Conservation (phyloP, 73 alveolate species). For the Breviolum minutum region DNA sequence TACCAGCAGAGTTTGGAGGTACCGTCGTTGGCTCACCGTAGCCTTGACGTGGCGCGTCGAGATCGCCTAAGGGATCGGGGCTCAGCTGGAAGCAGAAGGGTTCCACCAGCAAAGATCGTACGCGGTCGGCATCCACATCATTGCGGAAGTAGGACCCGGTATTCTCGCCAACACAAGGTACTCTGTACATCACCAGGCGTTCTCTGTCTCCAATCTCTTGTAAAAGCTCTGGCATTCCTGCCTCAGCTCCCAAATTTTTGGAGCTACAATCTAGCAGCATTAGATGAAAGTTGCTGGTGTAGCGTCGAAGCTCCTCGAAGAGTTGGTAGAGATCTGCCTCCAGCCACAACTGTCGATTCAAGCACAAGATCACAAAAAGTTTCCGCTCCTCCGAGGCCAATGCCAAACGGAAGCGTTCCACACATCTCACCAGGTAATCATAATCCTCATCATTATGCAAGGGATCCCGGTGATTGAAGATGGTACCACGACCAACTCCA, state of each 20-base stretch:
- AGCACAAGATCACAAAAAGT: constrained; percentile 63
- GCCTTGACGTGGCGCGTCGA: not conserved
- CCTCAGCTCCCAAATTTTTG: constrained; percentile 31
- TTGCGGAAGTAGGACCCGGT: constrained; percentile 81
- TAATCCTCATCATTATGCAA: constrained; percentile 36
- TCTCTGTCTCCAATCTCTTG: not conserved
- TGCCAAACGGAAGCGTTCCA: constrained; percentile 57
- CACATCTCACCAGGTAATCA: constrained; percentile 18
- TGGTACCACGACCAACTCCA: constrained; percentile 80
- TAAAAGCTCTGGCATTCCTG: not conserved
- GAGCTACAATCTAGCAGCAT: constrained; percentile 75
- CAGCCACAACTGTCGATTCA: constrained; percentile 84
- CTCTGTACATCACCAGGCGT: constrained; percentile 47
- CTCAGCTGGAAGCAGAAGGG: constrained; percentile 48
- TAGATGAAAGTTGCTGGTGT: constrained; percentile 18
- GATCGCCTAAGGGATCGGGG: constrained; percentile 32
- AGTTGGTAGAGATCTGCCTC: constrained; percentile 12
- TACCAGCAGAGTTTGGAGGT: not conserved
- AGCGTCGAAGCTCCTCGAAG: constrained; percentile 45
- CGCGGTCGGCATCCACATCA: constrained; percentile 52
- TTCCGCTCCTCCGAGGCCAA: constrained; percentile 63
- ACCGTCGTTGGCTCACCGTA: not conserved
- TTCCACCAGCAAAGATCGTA: constrained; percentile 24
- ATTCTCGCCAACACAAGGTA: constrained; percentile 86
- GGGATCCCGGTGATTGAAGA: not conserved